Percentiles rank a stretch among this genome's conserved stretches.
Evolutionary conservation across 2,329 filamentous ascomycete species (phyloP).

Genomic region (Pezicula carpinea): DNA sequence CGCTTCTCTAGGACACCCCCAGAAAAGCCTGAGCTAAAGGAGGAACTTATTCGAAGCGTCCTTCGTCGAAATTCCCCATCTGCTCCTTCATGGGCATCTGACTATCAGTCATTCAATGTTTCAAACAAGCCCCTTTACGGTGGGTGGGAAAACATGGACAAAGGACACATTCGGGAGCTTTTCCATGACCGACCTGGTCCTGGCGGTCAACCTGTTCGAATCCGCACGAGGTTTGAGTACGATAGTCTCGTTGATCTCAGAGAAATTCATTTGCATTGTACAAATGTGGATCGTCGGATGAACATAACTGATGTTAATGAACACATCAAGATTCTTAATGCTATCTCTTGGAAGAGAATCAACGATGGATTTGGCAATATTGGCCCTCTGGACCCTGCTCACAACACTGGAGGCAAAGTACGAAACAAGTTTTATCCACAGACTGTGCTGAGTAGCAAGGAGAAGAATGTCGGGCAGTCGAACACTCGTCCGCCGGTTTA

Average conservation of each 20-base stretch:
- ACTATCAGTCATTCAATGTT: conserved; percentile 2
- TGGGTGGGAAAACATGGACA: background rate
- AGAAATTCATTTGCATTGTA: background rate
- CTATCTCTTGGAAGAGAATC: background rate
- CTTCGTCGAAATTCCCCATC: background rate
- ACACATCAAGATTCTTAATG: background rate
- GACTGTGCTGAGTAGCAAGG: too few relatives aligned
- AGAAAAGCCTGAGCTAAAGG: background rate
- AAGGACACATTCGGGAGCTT: background rate
- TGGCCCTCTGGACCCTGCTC: too few relatives aligned
- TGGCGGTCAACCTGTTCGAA: background rate
- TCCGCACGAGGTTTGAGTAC: background rate
- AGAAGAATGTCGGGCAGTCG: background rate
- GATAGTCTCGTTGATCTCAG: background rate
- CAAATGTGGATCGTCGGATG: background rate
- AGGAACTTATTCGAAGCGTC: background rate
- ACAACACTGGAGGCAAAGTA: background rate
- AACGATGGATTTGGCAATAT: background rate
- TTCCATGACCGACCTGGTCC: background rate
- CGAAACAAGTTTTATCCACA: background rate
- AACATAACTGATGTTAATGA: background rate
- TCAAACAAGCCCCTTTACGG: background rate
- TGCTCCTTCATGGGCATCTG: background rate
- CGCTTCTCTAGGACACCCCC: background rate
- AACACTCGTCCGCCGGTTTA: background rate